Evolutionary conservation across 2,329 filamentous ascomycete genomes (phyloP).

Genomic region (Phaeosphaeriaceae sp.): DNA sequence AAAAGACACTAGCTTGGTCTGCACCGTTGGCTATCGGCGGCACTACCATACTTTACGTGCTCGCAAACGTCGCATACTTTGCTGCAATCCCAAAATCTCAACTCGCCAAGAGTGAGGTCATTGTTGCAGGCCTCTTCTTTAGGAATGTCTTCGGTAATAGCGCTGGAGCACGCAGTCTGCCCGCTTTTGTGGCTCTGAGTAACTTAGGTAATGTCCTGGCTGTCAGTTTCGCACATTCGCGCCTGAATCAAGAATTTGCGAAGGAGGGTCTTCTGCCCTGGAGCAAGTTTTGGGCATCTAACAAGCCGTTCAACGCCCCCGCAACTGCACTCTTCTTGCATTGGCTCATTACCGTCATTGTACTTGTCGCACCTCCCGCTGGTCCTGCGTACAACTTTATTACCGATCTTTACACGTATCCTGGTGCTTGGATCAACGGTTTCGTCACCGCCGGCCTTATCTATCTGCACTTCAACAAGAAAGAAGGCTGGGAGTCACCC

Average conservation of each 20-base stretch:
- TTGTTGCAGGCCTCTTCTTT: constrained; percentile 68
- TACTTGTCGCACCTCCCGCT: constrained; percentile 70
- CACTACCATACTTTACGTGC: constrained; percentile 66
- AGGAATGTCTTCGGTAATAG: constrained; percentile 65
- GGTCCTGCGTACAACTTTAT: constrained; percentile 74
- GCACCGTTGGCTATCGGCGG: constrained; percentile 65
- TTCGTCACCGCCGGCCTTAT: constrained; percentile 46
- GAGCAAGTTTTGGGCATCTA: constrained; percentile 71
- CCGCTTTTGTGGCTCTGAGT: constrained; percentile 65
- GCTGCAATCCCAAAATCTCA: constrained; percentile 66
- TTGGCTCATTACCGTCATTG: constrained; percentile 68
- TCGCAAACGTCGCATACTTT: constrained; percentile 71
- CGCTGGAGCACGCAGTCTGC: constrained; percentile 52
- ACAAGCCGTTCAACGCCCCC: constrained; percentile 70
- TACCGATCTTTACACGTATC: constrained; percentile 57
- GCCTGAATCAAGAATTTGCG: constrained; percentile 69
- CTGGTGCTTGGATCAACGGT: constrained; percentile 47
- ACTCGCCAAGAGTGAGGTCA: constrained; percentile 63
- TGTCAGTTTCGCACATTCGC: constrained; percentile 65
- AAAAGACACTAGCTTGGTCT: constrained; percentile 61
- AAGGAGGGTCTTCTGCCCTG: constrained; percentile 73
- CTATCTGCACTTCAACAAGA: constrained; percentile 43
- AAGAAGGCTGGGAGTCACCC: constrained; percentile 44
- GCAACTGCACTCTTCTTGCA: constrained; percentile 63
- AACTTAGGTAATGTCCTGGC: constrained; percentile 68